phyloP scores from a whole-genome alignment of 2,329 filamentous ascomycete species.

The Fusarium sp. region DNA sequence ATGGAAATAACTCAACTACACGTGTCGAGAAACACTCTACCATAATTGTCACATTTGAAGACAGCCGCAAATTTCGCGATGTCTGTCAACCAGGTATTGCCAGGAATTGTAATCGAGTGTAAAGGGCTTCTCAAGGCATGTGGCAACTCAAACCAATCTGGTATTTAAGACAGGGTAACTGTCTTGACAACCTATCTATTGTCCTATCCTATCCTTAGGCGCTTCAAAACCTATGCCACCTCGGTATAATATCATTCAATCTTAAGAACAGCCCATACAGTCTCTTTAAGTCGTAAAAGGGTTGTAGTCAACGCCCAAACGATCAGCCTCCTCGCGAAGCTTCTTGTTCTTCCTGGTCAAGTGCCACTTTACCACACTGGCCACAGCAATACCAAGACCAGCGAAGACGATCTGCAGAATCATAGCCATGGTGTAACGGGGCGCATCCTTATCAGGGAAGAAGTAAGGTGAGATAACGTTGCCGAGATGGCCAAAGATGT shows the following conservation, averaged over 20 bases:
- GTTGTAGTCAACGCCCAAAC: slow-evolving; percentile 20
- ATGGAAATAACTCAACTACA: not conserved
- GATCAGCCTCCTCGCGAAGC: slow-evolving; percentile 25
- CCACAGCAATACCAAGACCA: slow-evolving; percentile 15
- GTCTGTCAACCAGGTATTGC: too few relatives aligned
- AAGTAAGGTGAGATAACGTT: slow-evolving; percentile 57
- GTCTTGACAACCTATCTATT: not conserved
- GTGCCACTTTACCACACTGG: slow-evolving; percentile 26
- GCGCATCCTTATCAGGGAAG: slow-evolving; percentile 46
- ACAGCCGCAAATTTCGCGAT: too few relatives aligned
- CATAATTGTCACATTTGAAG: too few relatives aligned
- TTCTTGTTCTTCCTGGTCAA: slow-evolving; percentile 35
- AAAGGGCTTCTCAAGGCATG: too few relatives aligned
- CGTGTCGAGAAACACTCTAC: too few relatives aligned
- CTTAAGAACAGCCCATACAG: not conserved
- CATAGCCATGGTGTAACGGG: slow-evolving; percentile 47
- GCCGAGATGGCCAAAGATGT: slow-evolving; percentile 52
- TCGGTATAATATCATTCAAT: not conserved
- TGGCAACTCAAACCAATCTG: not conserved
- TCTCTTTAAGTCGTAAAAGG: slow-evolving; percentile 28
- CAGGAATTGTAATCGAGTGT: too few relatives aligned
- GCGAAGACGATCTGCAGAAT: slow-evolving; percentile 38
- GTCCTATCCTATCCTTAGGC: not conserved
- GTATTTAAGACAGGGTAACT: not conserved
- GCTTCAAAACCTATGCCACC: not conserved